phyloP scores from a whole-genome alignment of 2,329 filamentous ascomycete species.

The Colletotrichum australisinense region DNA sequence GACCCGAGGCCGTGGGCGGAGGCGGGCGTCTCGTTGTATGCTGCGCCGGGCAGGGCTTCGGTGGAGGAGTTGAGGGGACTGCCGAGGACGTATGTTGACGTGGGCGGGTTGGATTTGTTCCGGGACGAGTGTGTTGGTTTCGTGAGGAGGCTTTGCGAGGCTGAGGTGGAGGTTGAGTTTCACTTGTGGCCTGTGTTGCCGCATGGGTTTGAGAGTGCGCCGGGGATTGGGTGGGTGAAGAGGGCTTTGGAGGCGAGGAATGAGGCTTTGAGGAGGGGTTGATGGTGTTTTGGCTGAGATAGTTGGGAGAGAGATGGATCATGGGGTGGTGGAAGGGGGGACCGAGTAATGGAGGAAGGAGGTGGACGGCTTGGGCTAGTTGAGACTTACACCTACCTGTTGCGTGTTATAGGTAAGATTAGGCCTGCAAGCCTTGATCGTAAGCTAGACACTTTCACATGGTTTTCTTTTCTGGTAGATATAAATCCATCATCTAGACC shows the following conservation, averaged over 20 bases:
- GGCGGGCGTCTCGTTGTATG: slow-evolving; percentile 34
- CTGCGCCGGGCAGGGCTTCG: slow-evolving; percentile 40
- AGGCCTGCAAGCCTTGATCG: too few relatives aligned
- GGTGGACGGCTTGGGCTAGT: too few relatives aligned
- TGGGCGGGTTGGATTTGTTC: slow-evolving; percentile 53
- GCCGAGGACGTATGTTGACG: slow-evolving; percentile 52
- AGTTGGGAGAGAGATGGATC: background rate
- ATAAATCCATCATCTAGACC: too few relatives aligned
- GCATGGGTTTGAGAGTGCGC: slow-evolving; percentile 48
- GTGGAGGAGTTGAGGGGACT: slow-evolving; percentile 41
- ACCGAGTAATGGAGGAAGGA: too few relatives aligned
- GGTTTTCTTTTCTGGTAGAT: too few relatives aligned
- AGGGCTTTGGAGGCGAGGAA: slow-evolving; percentile 40
- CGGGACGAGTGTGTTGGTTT: slow-evolving; percentile 47
- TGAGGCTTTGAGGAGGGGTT: slow-evolving; percentile 29
- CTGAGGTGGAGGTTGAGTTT: slow-evolving; percentile 50
- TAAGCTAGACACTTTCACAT: too few relatives aligned
- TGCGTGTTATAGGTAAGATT: too few relatives aligned
- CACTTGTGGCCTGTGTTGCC: slow-evolving; percentile 54
- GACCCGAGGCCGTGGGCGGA: slow-evolving; percentile 9
- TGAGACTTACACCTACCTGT: too few relatives aligned
- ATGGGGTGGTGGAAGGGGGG: background rate
- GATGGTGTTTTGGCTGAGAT: background rate
- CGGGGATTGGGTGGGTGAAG: slow-evolving; percentile 34
- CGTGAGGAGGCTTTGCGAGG: slow-evolving; percentile 44